phyloP scores from a whole-genome alignment of 441 rosid species.

The Aquilaria agallochum region DNA sequence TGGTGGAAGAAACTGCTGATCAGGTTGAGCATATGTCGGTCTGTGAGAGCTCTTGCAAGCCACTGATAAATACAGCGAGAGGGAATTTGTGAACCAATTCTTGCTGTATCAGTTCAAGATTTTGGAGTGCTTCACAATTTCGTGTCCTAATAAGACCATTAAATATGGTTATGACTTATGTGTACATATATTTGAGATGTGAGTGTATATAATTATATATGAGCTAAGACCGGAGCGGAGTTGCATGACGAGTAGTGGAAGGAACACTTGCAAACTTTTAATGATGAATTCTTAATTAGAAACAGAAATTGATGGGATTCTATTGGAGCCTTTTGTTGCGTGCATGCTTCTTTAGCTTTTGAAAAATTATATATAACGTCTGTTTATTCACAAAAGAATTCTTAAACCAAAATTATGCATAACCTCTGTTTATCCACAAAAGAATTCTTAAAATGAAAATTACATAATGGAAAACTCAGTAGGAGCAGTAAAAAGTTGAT shows the following conservation, averaged over 20 bases:
- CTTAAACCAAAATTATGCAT: too few relatives aligned
- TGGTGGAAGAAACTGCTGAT: constrained; percentile 49
- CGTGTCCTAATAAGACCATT: constrained; percentile 1
- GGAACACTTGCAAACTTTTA: too few relatives aligned
- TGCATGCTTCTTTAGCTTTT: too few relatives aligned
- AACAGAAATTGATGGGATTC: too few relatives aligned
- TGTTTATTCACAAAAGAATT: too few relatives aligned
- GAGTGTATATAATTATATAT: background rate
- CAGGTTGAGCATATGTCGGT: constrained; percentile 32
- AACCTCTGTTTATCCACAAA: too few relatives aligned
- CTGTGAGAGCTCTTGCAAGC: constrained; percentile 73
- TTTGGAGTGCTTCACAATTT: background rate
- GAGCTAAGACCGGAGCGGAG: background rate
- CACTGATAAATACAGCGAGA: constrained; percentile 48
- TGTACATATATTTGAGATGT: constrained; percentile 14
- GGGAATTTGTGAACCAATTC: constrained; percentile 15
- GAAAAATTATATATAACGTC: too few relatives aligned
- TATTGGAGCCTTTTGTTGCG: too few relatives aligned
- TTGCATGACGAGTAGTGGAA: background rate
- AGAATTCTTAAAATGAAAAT: too few relatives aligned
- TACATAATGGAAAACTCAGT: too few relatives aligned
- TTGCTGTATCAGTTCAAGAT: background rate
- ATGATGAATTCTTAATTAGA: too few relatives aligned
- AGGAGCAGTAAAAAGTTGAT: too few relatives aligned
- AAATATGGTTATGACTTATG: constrained; percentile 5